Evolutionary conservation across 306 rosid species (phyloP).

Genomic region (Cucumis hystrix): DNA sequence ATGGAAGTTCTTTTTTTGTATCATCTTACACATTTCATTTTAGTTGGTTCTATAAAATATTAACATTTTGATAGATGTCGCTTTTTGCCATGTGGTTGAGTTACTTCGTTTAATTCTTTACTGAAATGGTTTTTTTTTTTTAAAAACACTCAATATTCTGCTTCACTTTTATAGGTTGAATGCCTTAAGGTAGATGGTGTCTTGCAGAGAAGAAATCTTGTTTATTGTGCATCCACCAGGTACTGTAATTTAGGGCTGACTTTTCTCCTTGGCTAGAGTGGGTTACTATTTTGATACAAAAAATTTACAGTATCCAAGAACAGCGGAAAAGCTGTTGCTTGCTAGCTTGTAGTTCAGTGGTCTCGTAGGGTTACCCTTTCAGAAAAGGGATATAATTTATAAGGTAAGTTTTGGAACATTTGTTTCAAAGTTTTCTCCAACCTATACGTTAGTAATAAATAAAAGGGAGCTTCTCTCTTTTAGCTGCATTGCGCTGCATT

Average conservation of each 20-base stretch:
- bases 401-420: not conserved
- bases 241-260: constrained; percentile 8
- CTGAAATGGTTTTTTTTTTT: not conserved
- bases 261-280: not conserved
- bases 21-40: not conserved
- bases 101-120: not conserved
- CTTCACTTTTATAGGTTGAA: constrained; percentile 50
- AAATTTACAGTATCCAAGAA: not conserved
- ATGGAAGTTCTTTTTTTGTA: not conserved
- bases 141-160: not conserved
- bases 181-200: constrained; percentile 91
- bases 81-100: not conserved
- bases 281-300: not conserved
- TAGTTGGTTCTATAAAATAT: not conserved
- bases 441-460: not conserved
- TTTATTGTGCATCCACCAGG: constrained; percentile 98
- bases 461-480: not conserved
- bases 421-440: not conserved
- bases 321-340: not conserved
- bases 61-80: not conserved
- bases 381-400: not conserved
- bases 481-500: not conserved
- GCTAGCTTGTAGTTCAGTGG: not conserved
- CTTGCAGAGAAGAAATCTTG: constrained; percentile 83
- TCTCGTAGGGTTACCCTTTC: not conserved